Conservation (phyloP, 495 filamentous ascomycete genomes). For the Aspergillus avenaceus region DNA sequence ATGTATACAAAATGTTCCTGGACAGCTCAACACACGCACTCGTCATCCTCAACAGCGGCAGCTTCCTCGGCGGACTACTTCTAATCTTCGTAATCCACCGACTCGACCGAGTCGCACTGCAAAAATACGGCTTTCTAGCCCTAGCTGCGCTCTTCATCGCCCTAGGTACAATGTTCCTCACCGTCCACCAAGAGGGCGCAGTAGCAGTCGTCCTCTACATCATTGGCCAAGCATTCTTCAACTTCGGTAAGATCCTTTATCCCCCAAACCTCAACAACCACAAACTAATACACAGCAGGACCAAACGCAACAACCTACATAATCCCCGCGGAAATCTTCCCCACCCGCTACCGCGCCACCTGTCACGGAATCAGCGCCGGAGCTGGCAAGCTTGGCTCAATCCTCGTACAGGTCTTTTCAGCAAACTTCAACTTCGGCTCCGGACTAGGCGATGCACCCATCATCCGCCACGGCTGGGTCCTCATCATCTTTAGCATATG, state of each 20-base stretch:
- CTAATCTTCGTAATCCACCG: constrained; percentile 41
- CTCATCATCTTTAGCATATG: constrained; percentile 43
- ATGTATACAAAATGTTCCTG: constrained; percentile 37
- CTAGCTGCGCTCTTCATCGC: constrained; percentile 46
- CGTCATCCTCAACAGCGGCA: constrained; percentile 42
- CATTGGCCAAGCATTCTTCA: constrained; percentile 59
- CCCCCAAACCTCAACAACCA: neutral
- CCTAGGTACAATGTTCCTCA: constrained; percentile 45
- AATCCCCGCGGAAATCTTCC: constrained; percentile 57
- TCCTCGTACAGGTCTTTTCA: constrained; percentile 52
- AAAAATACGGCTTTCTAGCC: constrained; percentile 46
- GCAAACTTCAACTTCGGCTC: constrained; percentile 40
- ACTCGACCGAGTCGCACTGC: constrained; percentile 44
- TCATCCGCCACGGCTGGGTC: constrained; percentile 38
- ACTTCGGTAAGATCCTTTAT: constrained; percentile 42
- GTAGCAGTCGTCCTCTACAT: constrained; percentile 54
- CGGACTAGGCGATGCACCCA: constrained; percentile 25
- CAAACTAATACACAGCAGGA: constrained; percentile 20
- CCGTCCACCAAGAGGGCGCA: constrained; percentile 33
- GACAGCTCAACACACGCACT: constrained; percentile 35
- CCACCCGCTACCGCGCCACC: constrained; percentile 55
- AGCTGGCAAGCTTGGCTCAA: constrained; percentile 54
- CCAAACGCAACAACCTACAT: constrained; percentile 62
- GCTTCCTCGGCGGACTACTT: constrained; percentile 41
- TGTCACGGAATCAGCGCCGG: constrained; percentile 55